Conservation (phyloP, 2,329 filamentous ascomycete genomes). For the Beauveria pseudobassiana region DNA sequence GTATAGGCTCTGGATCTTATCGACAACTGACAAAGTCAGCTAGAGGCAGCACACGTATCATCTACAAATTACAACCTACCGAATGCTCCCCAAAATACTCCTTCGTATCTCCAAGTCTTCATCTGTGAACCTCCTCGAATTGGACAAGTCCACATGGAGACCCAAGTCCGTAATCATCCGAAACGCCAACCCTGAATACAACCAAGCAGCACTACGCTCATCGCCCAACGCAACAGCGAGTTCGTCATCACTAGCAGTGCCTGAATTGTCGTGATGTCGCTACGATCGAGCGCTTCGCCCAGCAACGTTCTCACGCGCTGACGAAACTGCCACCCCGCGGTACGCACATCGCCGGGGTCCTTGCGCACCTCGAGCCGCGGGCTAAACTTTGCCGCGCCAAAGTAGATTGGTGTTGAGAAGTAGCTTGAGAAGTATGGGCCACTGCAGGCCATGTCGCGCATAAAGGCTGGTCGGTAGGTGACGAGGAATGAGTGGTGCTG, state of each 20-base stretch:
- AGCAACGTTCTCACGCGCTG: conserved; percentile 37
- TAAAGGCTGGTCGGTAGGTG: conserved; percentile 45
- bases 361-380: conserved; percentile 36
- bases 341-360: conserved; percentile 37
- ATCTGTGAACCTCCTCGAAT: not conserved
- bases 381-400: conserved; percentile 38
- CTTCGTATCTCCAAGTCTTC: conserved; percentile 30
- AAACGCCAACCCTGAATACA: conserved; percentile 50
- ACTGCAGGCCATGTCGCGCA: conserved; percentile 43
- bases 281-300: conserved; percentile 22
- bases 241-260: conserved; percentile 44
- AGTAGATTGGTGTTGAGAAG: conserved; percentile 50
- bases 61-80: conserved; percentile 9
- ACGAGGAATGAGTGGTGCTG: conserved; percentile 42
- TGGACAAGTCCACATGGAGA: conserved; percentile 37
- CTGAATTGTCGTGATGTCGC: conserved; percentile 45
- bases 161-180: conserved; percentile 48
- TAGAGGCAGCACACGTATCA: not conserved
- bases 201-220: conserved; percentile 42
- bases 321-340: conserved; percentile 40
- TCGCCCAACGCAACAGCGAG: conserved; percentile 43
- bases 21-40: not conserved
- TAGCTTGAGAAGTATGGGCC: conserved; percentile 49
- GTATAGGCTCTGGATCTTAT: conserved; percentile 28
- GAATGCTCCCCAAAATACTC: conserved; percentile 38